Percentiles rank a stretch among this genome's conserved stretches.
Conservation (phyloP, 2,329 filamentous ascomycete genomes). For the Penicillium brevicompactum region DNA sequence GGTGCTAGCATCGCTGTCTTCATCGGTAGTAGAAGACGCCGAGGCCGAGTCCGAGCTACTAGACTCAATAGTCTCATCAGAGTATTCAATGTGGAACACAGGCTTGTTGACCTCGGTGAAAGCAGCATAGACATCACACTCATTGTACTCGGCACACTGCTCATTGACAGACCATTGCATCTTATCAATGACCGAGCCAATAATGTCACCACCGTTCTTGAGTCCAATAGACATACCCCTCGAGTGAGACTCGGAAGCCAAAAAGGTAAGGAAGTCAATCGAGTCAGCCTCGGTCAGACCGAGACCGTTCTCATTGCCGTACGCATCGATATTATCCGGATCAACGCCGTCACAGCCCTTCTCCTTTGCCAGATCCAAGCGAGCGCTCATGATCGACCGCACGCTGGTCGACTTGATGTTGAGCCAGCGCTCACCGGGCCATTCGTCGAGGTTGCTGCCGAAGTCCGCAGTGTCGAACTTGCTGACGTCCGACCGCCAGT, state of each 20-base stretch:
- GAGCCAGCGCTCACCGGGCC: slow-evolving; percentile 70
- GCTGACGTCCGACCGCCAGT: slow-evolving; percentile 60
- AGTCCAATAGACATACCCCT: slow-evolving; percentile 65
- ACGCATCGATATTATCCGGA: slow-evolving; percentile 71
- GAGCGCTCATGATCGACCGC: slow-evolving; percentile 62
- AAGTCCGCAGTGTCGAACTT: slow-evolving; percentile 59
- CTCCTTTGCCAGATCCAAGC: slow-evolving; percentile 59
- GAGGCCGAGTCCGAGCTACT: background rate
- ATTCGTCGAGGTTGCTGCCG: slow-evolving; percentile 62
- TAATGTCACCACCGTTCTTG: slow-evolving; percentile 68
- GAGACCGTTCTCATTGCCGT: slow-evolving; percentile 67
- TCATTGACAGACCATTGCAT: slow-evolving; percentile 72
- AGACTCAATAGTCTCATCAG: slow-evolving; percentile 26
- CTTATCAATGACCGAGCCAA: slow-evolving; percentile 51
- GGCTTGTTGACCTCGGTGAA: slow-evolving; percentile 66
- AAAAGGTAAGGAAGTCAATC: slow-evolving; percentile 61
- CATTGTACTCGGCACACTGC: slow-evolving; percentile 63
- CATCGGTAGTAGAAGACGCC: background rate
- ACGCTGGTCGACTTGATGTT: slow-evolving; percentile 60
- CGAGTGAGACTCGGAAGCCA: slow-evolving; percentile 56
- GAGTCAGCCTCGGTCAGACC: slow-evolving; percentile 60
- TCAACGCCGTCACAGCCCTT: slow-evolving; percentile 72
- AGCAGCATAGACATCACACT: slow-evolving; percentile 60
- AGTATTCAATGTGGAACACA: slow-evolving; percentile 75
- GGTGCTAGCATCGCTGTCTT: background rate